These are phyloP conservation scores for Sphagnum magellanicum DNA, from an alignment of 228 moss, liverwort and hornwort genomes.

Conservation along the genomic window DNA sequence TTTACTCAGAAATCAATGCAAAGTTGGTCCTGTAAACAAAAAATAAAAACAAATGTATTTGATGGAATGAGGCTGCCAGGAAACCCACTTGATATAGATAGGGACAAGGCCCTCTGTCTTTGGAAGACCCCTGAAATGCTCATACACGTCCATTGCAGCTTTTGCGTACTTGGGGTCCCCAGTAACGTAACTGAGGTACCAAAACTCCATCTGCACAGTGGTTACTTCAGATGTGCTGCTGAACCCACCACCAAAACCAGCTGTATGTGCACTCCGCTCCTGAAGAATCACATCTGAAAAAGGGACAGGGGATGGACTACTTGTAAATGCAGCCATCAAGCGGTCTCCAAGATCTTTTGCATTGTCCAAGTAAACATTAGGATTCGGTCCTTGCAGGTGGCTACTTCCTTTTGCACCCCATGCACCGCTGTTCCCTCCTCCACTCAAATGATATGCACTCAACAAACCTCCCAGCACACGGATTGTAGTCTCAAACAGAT, in stretches of 20 bases:
- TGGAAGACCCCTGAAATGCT: constrained; percentile 78
- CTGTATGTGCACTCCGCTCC: constrained; percentile 52
- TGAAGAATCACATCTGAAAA: constrained; percentile 73
- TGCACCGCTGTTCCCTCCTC: constrained; percentile 19
- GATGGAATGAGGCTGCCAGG: not conserved
- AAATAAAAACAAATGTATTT: not conserved
- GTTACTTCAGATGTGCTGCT: constrained; percentile 94
- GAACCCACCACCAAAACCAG: constrained; percentile 61
- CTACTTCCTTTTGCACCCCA: constrained; percentile 34
- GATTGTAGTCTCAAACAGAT: constrained; percentile 96
- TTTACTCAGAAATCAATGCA: not conserved
- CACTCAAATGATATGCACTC: constrained; percentile 81
- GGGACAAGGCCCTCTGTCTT: constrained; percentile 96
- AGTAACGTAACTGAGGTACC: constrained; percentile 75
- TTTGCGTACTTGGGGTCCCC: constrained; percentile 75
- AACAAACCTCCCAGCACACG: constrained; percentile 88
- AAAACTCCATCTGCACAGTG: constrained; percentile 92
- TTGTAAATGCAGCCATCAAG: constrained; percentile 65
- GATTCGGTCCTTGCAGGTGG: constrained; percentile 37
- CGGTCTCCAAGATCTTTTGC: constrained; percentile 89
- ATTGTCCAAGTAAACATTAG: constrained; percentile 56
- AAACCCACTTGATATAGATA: constrained; percentile 72
- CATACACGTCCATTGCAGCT: constrained; percentile 79
- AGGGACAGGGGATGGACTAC: constrained; percentile 76
- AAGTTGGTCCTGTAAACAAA: not conserved